Evolutionary conservation across 495 filamentous ascomycete species (phyloP).

Genomic region (Neohortaea acidophila): DNA sequence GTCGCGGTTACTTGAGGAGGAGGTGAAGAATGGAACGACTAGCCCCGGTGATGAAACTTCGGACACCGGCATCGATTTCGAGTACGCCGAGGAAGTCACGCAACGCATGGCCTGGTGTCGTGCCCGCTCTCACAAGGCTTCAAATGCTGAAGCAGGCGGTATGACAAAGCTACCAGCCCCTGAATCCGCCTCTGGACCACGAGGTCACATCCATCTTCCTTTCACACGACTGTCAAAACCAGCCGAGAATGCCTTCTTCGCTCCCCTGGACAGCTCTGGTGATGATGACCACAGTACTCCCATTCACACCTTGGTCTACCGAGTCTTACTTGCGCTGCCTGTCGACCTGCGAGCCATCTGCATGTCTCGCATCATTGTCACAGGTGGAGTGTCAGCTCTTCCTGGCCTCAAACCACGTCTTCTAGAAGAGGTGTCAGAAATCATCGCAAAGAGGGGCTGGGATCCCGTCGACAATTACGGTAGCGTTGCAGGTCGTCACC

Average conservation of each 20-base stretch:
- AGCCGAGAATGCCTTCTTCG: slow-evolving; percentile 62
- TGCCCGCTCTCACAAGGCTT: neutral
- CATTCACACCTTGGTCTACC: slow-evolving; percentile 58
- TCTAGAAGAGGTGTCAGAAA: slow-evolving; percentile 50
- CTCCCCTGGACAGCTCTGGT: slow-evolving; percentile 32
- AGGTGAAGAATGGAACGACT: slow-evolving; percentile 17
- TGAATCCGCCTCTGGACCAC: slow-evolving; percentile 36
- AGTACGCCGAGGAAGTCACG: slow-evolving; percentile 63
- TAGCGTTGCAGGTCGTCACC: slow-evolving; percentile 5
- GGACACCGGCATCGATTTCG: slow-evolving; percentile 37
- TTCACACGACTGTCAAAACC: slow-evolving; percentile 56
- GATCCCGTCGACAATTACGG: slow-evolving; percentile 42
- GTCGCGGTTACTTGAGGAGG: slow-evolving; percentile 42
- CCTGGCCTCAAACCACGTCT: slow-evolving; percentile 69
- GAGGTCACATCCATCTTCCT: slow-evolving; percentile 40
- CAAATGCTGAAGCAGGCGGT: no score
- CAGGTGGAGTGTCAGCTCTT: slow-evolving; percentile 66
- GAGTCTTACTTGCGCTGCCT: slow-evolving; percentile 55
- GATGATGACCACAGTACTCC: slow-evolving; percentile 77
- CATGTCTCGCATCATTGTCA: slow-evolving; percentile 81
- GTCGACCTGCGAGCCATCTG: slow-evolving; percentile 69
- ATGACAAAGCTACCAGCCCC: slow-evolving; percentile 20
- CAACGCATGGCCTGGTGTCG: slow-evolving; percentile 62
- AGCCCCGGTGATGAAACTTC: slow-evolving; percentile 9
- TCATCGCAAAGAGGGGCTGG: slow-evolving; percentile 60